phyloP scores from a whole-genome alignment of 768 basidiomycete genomes.

The Hebeloma cylindrosporum region DNA sequence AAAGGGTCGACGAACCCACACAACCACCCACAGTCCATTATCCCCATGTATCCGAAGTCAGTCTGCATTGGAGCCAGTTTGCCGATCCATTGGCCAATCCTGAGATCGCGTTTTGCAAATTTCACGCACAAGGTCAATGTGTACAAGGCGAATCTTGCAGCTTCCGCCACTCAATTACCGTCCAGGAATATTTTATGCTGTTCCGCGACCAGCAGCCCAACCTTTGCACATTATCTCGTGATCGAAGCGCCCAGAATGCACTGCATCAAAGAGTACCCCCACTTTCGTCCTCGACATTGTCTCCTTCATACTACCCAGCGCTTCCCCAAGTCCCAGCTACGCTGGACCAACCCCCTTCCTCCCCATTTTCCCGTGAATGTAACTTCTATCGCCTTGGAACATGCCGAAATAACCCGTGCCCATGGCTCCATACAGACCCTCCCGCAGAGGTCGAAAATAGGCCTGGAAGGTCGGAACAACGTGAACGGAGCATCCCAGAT shows the following conservation, averaged over 20 bases:
- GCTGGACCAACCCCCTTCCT: neutral
- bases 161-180: slow-evolving; percentile 42
- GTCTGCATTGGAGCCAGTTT: slow-evolving; percentile 43
- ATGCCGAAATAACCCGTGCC: slow-evolving; percentile 39
- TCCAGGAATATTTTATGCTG: slow-evolving; percentile 37
- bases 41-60: slow-evolving; percentile 23
- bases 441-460: slow-evolving; percentile 6
- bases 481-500: slow-evolving; percentile 6
- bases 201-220: slow-evolving; percentile 41
- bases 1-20: neutral
- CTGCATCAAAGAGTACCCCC: neutral
- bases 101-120: slow-evolving; percentile 39
- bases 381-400: slow-evolving; percentile 36
- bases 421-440: slow-evolving; percentile 32
- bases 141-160: slow-evolving; percentile 30
- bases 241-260: neutral
- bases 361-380: slow-evolving; percentile 27
- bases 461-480: slow-evolving; percentile 1
- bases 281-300: neutral
- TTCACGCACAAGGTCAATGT: slow-evolving; percentile 37
- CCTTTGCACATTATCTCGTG: slow-evolving; percentile 24
- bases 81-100: slow-evolving; percentile 39
- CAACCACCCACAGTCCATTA: slow-evolving; percentile 8
- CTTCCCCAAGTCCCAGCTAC: neutral
- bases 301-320: neutral